Conservation (phyloP, 805 yeast species). For the Pichia cabralensis region DNA sequence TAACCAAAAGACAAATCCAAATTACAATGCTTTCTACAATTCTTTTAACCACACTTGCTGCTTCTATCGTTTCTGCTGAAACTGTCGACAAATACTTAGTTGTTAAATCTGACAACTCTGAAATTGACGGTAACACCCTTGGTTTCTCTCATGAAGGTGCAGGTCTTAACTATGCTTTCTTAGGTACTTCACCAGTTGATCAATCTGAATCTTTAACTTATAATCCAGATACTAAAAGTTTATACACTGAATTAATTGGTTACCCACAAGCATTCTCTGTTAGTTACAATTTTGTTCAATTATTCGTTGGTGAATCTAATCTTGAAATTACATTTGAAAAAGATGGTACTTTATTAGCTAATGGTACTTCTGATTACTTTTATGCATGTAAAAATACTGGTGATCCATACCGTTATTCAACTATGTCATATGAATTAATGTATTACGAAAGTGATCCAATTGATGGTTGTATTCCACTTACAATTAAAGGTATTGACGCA, state of each 20-base stretch:
- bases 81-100: constrained; percentile 17
- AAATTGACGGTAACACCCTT: constrained; percentile 19
- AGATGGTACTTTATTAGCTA: constrained; percentile 21
- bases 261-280: not conserved
- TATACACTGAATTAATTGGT: not conserved
- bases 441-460: constrained; percentile 20
- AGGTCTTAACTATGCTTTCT: constrained; percentile 32
- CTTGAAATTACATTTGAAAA: constrained; percentile 10
- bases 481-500: too few relatives aligned
- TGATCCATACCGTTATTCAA: constrained; percentile 35
- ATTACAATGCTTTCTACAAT: too few relatives aligned
- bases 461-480: constrained; percentile 9
- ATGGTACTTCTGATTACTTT: constrained; percentile 27
- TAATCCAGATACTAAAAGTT: constrained; percentile 10
- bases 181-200: constrained; percentile 5
- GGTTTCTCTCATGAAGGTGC: constrained; percentile 38
- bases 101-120: constrained; percentile 20
- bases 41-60: too few relatives aligned
- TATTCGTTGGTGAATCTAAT: constrained; percentile 9
- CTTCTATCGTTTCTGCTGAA: constrained; percentile 9
- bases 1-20: too few relatives aligned
- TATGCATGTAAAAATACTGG: constrained; percentile 34
- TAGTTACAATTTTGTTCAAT: not conserved
- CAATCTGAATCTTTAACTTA: constrained; percentile 8
- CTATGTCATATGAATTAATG: constrained; percentile 20